These are phyloP conservation scores for Tulasnella sp. DNA, from an alignment of 768 basidiomycete species.

Conservation along the genomic window DNA sequence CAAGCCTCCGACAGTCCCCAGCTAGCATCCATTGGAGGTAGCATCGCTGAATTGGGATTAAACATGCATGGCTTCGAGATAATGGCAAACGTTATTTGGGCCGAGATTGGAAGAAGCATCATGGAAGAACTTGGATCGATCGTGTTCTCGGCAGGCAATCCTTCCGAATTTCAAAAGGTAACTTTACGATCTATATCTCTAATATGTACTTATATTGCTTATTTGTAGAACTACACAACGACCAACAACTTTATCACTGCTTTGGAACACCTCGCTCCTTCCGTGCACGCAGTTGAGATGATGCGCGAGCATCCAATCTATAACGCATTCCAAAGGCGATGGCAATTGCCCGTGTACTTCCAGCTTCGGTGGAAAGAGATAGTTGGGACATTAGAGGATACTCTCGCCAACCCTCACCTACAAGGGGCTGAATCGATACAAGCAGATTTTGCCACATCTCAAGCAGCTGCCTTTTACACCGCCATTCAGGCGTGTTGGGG, in stretches of 20 bases:
- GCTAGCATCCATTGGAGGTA: conserved; percentile 8
- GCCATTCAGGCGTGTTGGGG: conserved; percentile 80
- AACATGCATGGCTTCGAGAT: conserved; percentile 53
- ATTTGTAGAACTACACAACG: conserved; percentile 63
- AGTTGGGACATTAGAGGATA: conserved; percentile 61
- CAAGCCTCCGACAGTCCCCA: not conserved
- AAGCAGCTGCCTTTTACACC: conserved; percentile 56
- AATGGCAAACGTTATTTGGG: conserved; percentile 82
- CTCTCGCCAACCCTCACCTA: conserved; percentile 27
- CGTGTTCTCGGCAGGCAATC: conserved; percentile 86
- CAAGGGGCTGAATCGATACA: not conserved
- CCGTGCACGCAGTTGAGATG: conserved; percentile 49
- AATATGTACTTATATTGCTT: not conserved
- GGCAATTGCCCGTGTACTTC: conserved; percentile 96
- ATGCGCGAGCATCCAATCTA: conserved; percentile 69
- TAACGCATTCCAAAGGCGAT: conserved; percentile 62
- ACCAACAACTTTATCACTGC: conserved; percentile 73
- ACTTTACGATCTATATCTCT: conserved; percentile 16
- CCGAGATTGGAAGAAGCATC: conserved; percentile 66
- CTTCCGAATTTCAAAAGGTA: conserved; percentile 82
- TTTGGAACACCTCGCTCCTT: conserved; percentile 74
- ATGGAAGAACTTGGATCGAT: conserved; percentile 72
- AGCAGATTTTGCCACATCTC: conserved; percentile 38
- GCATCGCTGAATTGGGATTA: conserved; percentile 11
- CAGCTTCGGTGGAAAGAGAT: conserved; percentile 97